These are phyloP conservation scores for Paraphaeosphaeria sporulosa DNA, from an alignment of 2,329 filamentous ascomycete species.

Conservation along the genomic window DNA sequence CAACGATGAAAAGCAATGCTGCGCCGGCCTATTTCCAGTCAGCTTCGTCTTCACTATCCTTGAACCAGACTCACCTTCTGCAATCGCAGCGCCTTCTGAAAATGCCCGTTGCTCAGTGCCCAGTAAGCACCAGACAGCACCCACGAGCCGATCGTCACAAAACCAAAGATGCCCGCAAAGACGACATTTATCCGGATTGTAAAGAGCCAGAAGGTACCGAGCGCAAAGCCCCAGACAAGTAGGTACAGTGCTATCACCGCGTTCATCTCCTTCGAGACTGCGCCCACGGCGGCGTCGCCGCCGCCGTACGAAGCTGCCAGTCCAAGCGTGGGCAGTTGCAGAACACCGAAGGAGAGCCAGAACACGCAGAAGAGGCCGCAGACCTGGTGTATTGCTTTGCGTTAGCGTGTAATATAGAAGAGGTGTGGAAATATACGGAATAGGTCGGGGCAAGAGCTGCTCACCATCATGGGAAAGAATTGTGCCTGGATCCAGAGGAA, in stretches of 20 bases:
- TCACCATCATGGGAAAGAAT: constrained; percentile 57
- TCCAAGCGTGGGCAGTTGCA: constrained; percentile 59
- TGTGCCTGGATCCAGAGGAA: constrained; percentile 59
- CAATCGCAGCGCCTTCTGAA: constrained; percentile 50
- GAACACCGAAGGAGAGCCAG: constrained; percentile 61
- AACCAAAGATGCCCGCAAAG: constrained; percentile 59
- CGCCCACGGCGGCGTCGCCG: constrained; percentile 55
- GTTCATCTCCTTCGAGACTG: constrained; percentile 56
- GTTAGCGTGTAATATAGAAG: not conserved
- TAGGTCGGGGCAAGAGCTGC: not conserved
- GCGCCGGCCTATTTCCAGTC: constrained; percentile 40
- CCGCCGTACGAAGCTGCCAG: constrained; percentile 56
- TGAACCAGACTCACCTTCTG: constrained; percentile 52
- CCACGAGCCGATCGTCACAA: constrained; percentile 57
- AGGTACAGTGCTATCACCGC: constrained; percentile 59
- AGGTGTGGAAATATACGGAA: not conserved
- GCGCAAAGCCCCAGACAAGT: constrained; percentile 61
- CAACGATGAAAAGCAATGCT: constrained; percentile 55
- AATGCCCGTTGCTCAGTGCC: constrained; percentile 56
- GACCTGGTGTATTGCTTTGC: not conserved
- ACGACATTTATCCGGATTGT: constrained; percentile 60
- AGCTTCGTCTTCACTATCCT: no score
- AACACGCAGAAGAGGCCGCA: constrained; percentile 60
- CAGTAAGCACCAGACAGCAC: constrained; percentile 59
- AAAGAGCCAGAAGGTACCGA: constrained; percentile 62